Evolutionary conservation across 1,284 basidiomycete species (phyloP).

Genomic region (Ganoderma sp.): DNA sequence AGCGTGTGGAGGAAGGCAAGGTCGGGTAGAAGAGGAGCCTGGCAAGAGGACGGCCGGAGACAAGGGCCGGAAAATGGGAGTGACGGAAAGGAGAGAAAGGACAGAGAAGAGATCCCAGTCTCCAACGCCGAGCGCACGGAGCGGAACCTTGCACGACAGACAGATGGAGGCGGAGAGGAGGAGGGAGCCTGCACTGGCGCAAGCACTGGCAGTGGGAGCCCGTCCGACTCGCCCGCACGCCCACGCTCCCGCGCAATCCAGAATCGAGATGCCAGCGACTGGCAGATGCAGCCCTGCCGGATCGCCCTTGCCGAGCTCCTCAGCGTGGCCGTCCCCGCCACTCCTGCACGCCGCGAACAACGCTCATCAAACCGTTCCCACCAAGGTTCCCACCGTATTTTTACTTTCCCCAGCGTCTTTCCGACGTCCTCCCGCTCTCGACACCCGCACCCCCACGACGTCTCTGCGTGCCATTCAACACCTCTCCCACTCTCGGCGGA

Average conservation of each 20-base stretch:
- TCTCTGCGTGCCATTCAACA: slow-evolving; percentile 8
- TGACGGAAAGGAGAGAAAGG: slow-evolving; percentile 21
- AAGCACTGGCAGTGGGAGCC: background rate
- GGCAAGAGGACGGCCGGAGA: slow-evolving; percentile 5
- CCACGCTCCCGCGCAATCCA: slow-evolving; percentile 4
- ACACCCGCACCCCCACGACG: background rate
- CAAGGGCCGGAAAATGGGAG: slow-evolving; percentile 7
- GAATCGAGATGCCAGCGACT: background rate
- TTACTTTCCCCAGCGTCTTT: slow-evolving; percentile 1
- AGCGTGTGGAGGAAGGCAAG: background rate
- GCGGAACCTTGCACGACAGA: slow-evolving; percentile 11
- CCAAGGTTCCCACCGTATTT: slow-evolving; percentile 19
- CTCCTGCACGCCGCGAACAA: slow-evolving; percentile 3
- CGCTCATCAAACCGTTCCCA: slow-evolving; percentile 10
- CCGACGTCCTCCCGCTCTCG: slow-evolving; percentile 16
- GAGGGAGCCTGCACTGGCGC: slow-evolving; percentile 9
- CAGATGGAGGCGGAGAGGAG: slow-evolving; percentile 20
- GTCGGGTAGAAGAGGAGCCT: slow-evolving; percentile 2
- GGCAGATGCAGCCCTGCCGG: background rate
- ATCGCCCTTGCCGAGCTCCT: background rate
- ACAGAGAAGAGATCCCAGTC: background rate
- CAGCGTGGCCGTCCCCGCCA: slow-evolving; percentile 6
- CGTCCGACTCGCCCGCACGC: background rate
- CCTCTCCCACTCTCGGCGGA: slow-evolving; percentile 11
- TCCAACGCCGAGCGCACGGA: slow-evolving; percentile 4